Percentiles rank a stretch among this genome's conserved stretches.
Conservation (phyloP, 495 filamentous ascomycete genomes). For the Neurospora cerealis region DNA sequence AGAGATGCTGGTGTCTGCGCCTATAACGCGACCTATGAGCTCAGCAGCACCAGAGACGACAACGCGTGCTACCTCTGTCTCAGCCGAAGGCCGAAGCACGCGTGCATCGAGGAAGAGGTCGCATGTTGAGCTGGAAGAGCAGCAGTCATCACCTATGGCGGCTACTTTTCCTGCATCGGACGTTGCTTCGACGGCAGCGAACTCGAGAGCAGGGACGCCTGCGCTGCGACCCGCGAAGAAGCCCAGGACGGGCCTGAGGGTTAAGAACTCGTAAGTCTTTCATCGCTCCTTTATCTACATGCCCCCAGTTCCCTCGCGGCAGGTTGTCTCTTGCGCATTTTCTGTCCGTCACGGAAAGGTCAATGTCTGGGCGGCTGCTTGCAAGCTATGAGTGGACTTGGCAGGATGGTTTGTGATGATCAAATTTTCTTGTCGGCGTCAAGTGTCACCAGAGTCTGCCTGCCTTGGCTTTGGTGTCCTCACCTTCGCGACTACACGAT, state of each 20-base stretch:
- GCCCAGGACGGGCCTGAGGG: slow-evolving; percentile 45
- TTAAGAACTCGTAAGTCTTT: slow-evolving; percentile 60
- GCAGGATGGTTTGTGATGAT: not conserved
- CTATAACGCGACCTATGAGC: not conserved
- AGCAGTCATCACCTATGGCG: slow-evolving; percentile 32
- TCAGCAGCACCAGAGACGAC: not conserved
- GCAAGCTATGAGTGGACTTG: not conserved
- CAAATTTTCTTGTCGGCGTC: not conserved
- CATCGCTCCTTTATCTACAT: not conserved
- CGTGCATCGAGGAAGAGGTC: slow-evolving; percentile 33
- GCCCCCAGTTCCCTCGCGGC: not conserved
- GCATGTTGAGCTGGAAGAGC: slow-evolving; percentile 36
- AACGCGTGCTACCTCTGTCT: slow-evolving; percentile 13
- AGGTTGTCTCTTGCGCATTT: not conserved
- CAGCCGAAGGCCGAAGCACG: slow-evolving; percentile 22
- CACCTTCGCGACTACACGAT: not conserved
- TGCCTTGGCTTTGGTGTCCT: not conserved
- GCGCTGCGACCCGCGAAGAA: slow-evolving; percentile 44
- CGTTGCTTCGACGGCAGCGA: slow-evolving; percentile 32
- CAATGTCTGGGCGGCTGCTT: not conserved
- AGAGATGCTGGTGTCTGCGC: not conserved
- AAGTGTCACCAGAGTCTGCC: not conserved
- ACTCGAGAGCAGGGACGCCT: slow-evolving; percentile 49
- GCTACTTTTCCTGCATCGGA: slow-evolving; percentile 27
- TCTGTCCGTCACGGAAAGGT: not conserved